phyloP scores from a whole-genome alignment of 768 basidiomycete genomes.

The Leccinum boreale region DNA sequence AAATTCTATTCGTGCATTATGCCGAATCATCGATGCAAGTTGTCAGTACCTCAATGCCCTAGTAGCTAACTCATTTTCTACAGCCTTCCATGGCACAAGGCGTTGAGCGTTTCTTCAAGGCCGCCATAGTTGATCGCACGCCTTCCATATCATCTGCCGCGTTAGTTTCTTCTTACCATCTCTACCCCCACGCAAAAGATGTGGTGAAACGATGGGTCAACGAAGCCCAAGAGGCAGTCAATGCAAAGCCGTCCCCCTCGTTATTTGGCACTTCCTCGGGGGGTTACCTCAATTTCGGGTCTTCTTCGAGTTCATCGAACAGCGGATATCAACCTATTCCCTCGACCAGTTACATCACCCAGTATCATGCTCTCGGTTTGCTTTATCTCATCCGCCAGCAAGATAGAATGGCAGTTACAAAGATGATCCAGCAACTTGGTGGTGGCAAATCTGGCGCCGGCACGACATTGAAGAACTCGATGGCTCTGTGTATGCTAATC shows the following conservation, averaged over 20 bases:
- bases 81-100: conserved; percentile 99
- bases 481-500: conserved; percentile 98
- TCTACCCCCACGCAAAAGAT: conserved; percentile 90
- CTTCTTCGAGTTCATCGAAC: conserved; percentile 46
- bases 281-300: conserved; percentile 74
- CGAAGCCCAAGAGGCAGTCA: conserved; percentile 95
- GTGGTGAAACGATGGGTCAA: conserved; percentile 99
- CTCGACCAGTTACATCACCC: conserved; percentile 89
- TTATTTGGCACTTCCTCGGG: conserved; percentile 59
- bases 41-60: conserved; percentile 35
- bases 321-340: conserved; percentile 74
- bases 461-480: conserved; percentile 87
- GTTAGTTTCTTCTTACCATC: conserved; percentile 94
- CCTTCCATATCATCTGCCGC: conserved; percentile 95
- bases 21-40: conserved; percentile 91
- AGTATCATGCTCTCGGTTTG: conserved; percentile 94
- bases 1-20: conserved; percentile 94
- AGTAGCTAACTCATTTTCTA: conserved; percentile 1
- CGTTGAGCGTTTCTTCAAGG: conserved; percentile 98
- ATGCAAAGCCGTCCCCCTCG: conserved; percentile 72
- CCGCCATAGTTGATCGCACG: conserved; percentile 96
- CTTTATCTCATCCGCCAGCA: conserved; percentile 94
- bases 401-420: conserved; percentile 98
- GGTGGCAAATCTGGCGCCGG: conserved; percentile 83
- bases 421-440: conserved; percentile 98